These are phyloP conservation scores for Isabelozyma heimii DNA, from an alignment of 805 yeast species.

Conservation along the genomic window DNA sequence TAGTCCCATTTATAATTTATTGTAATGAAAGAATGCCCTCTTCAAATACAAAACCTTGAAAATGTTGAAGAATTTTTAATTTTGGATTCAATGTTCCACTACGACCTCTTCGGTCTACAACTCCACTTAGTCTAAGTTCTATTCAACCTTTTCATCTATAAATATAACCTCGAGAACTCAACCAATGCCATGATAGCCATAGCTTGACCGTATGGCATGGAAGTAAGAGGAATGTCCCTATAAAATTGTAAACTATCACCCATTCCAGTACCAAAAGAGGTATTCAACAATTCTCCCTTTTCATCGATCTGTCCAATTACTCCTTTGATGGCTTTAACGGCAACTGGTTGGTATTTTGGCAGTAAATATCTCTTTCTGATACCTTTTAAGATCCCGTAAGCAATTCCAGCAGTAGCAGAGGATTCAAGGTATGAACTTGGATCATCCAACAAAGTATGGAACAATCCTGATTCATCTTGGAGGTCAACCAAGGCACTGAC, in stretches of 20 bases:
- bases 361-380: slow-evolving; percentile 23
- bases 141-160: slow-evolving; percentile 2
- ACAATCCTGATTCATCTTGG: slow-evolving; percentile 28
- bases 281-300: slow-evolving; percentile 29
- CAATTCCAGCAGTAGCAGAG: slow-evolving; percentile 36
- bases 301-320: slow-evolving; percentile 22
- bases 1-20: too few relatives aligned
- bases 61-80: too few relatives aligned
- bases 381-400: slow-evolving; percentile 32
- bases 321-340: slow-evolving; percentile 30
- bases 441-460: slow-evolving; percentile 33
- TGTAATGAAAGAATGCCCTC: too few relatives aligned
- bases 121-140: too few relatives aligned
- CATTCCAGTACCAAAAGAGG: slow-evolving; percentile 37
- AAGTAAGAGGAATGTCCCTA: slow-evolving; percentile 30
- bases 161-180: slow-evolving; percentile 20
- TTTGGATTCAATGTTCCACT: too few relatives aligned
- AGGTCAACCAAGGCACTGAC: slow-evolving; percentile 19
- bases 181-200: slow-evolving; percentile 37
- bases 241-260: slow-evolving; percentile 29
- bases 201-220: slow-evolving; percentile 37
- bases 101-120: too few relatives aligned
- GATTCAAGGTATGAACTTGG: slow-evolving; percentile 25
- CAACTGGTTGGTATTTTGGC: slow-evolving; percentile 18
- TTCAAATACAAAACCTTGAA: too few relatives aligned